phyloP scores from a whole-genome alignment of 2,329 filamentous ascomycete species.

The Trichoderma hamatum region DNA sequence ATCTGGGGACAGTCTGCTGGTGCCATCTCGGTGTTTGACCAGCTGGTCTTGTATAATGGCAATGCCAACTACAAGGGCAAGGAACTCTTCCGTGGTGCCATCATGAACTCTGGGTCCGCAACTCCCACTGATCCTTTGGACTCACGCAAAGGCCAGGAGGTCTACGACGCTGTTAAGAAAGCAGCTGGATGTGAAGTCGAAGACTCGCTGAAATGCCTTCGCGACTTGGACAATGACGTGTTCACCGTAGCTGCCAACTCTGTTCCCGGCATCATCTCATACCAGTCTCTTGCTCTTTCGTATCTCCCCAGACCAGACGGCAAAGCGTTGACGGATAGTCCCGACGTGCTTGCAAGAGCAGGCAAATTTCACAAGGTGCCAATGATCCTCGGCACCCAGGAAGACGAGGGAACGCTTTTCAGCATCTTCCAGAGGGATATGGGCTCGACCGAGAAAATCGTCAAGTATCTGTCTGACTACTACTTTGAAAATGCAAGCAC shows the following conservation, averaged over 20 bases:
- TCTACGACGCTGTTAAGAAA: constrained; percentile 64
- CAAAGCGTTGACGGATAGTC: constrained; percentile 60
- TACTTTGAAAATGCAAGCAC: constrained; percentile 63
- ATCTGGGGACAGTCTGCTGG: constrained; percentile 77
- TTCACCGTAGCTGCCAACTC: constrained; percentile 70
- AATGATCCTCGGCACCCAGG: constrained; percentile 69
- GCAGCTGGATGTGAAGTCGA: constrained; percentile 63
- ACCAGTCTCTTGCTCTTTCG: constrained; percentile 68
- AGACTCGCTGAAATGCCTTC: constrained; percentile 68
- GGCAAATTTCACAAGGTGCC: constrained; percentile 56
- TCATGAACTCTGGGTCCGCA: constrained; percentile 74
- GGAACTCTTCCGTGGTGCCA: constrained; percentile 72
- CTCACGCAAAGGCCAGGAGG: constrained; percentile 63
- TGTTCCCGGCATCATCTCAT: constrained; percentile 69
- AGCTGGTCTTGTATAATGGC: constrained; percentile 74
- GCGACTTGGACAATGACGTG: constrained; percentile 59
- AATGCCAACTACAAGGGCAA: constrained; percentile 75
- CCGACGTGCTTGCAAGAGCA: constrained; percentile 57
- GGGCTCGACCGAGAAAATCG: constrained; percentile 60
- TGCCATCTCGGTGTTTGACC: constrained; percentile 73
- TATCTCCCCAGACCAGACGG: constrained; percentile 77
- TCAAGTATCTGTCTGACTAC: constrained; percentile 62
- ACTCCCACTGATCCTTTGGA: constrained; percentile 66
- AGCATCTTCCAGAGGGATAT: constrained; percentile 70
- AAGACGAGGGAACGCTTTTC: constrained; percentile 80